Percentiles rank a stretch among this genome's conserved stretches.
These are phyloP conservation scores for Hyparrhenia diplandra DNA, from an alignment of 176 grass and related monocot species.

Conservation along the genomic window DNA sequence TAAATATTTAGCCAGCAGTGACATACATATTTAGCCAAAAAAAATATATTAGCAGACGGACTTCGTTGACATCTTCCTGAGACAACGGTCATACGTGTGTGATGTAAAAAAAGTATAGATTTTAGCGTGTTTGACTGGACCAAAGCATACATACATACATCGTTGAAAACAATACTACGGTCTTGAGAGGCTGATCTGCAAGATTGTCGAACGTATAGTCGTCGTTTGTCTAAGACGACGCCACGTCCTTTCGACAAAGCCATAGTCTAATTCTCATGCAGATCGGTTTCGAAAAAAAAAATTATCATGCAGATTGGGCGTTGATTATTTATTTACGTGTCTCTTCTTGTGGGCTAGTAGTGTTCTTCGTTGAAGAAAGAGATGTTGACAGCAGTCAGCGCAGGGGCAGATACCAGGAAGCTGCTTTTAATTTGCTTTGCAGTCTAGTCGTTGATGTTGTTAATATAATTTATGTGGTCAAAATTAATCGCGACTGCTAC, in stretches of 20 bases:
- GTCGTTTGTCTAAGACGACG: neutral
- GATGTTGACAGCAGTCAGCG: no score
- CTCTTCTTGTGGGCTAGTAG: no score
- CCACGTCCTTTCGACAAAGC: neutral
- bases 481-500: no score
- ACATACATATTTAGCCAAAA: neutral
- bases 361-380: no score
- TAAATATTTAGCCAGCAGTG: neutral
- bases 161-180: constrained; percentile 18
- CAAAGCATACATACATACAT: neutral
- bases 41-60: neutral
- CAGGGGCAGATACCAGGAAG: no score
- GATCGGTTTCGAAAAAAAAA: no score
- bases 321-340: no score
- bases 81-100: constrained; percentile 9
- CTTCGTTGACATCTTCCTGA: constrained; percentile 7
- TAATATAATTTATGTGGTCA: no score
- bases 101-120: neutral
- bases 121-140: constrained; percentile 16
- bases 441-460: no score
- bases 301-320: neutral
- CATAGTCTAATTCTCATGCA: constrained; percentile 7
- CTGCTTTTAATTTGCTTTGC: no score
- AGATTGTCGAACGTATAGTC: neutral
- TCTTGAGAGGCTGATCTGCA: neutral